A percentile compares a stretch with the other conserved stretches of the same genome.
phyloP scores from a whole-genome alignment of 306 rosid species.

The Phaseolus lunatus region DNA sequence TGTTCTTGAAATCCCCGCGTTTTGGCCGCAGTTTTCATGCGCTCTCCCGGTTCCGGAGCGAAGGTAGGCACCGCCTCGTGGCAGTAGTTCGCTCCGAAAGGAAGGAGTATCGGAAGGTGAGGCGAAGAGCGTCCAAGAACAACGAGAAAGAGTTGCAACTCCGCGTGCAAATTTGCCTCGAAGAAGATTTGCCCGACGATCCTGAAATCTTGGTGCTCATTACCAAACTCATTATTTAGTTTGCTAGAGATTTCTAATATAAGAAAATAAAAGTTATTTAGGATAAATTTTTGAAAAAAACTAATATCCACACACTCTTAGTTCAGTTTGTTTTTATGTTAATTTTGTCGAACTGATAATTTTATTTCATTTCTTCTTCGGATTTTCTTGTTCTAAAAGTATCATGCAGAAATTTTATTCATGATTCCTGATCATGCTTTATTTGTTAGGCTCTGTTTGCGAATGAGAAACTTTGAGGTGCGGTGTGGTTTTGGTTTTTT shows the following conservation, averaged over 20 bases:
- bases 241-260: too few relatives aligned
- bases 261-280: too few relatives aligned
- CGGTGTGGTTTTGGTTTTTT: neutral
- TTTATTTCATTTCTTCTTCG: too few relatives aligned
- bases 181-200: constrained; percentile 82
- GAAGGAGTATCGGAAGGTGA: constrained; percentile 70
- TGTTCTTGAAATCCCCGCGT: constrained; percentile 35
- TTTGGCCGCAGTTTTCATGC: constrained; percentile 51
- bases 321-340: too few relatives aligned
- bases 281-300: too few relatives aligned
- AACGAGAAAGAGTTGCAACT: constrained; percentile 72
- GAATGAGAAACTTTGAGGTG: neutral
- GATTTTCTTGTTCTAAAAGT: too few relatives aligned
- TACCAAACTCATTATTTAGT: neutral
- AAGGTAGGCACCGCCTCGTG: constrained; percentile 34
- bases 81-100: constrained; percentile 47
- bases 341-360: too few relatives aligned
- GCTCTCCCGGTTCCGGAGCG: constrained; percentile 39
- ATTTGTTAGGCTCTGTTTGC: neutral
- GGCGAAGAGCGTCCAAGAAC: constrained; percentile 57
- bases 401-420: too few relatives aligned
- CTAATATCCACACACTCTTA: too few relatives aligned
- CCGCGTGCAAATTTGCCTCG: constrained; percentile 67
- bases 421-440: neutral
- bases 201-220: constrained; percentile 67